phyloP scores from a whole-genome alignment of 768 basidiomycete species.

The Leccinum subgranulosum region DNA sequence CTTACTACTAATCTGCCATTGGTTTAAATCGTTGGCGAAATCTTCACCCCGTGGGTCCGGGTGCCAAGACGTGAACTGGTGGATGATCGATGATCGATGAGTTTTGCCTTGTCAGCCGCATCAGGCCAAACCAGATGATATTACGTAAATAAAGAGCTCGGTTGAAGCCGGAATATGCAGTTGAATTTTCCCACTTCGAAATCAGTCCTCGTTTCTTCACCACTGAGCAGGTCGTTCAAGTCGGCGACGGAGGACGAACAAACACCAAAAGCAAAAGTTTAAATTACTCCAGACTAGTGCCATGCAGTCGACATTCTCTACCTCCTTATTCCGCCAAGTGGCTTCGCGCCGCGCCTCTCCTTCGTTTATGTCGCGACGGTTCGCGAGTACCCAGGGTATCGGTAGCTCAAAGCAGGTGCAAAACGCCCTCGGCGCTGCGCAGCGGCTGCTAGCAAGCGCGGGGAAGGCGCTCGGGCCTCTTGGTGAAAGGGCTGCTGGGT shows the following conservation, averaged over 20 bases:
- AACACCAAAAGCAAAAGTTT: conserved; percentile 1
- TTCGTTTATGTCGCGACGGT: conserved; percentile 31
- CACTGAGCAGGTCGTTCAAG: neutral
- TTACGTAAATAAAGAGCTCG: neutral
- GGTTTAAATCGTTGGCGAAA: neutral
- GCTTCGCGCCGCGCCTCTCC: conserved; percentile 14
- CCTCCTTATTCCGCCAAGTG: conserved; percentile 24
- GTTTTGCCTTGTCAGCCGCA: neutral
- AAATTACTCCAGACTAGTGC: conserved; percentile 4
- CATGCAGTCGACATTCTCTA: conserved; percentile 27
- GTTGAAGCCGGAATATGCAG: neutral
- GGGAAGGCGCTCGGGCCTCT: conserved; percentile 47
- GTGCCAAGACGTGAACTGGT: neutral
- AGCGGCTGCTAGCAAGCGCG: conserved; percentile 51
- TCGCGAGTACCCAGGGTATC: conserved; percentile 45
- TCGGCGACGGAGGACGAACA: conserved; percentile 2
- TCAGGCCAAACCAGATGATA: neutral
- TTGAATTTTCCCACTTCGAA: neutral
- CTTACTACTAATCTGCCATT: neutral
- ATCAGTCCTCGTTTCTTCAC: neutral
- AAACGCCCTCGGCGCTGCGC: conserved; percentile 57
- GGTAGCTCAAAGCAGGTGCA: conserved; percentile 62
- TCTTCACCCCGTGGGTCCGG: neutral
- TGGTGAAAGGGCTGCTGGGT: conserved; percentile 51
- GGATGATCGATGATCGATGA: no score